Conservation (phyloP, 2,329 filamentous ascomycete genomes). For the Epichloe uncinata region DNA sequence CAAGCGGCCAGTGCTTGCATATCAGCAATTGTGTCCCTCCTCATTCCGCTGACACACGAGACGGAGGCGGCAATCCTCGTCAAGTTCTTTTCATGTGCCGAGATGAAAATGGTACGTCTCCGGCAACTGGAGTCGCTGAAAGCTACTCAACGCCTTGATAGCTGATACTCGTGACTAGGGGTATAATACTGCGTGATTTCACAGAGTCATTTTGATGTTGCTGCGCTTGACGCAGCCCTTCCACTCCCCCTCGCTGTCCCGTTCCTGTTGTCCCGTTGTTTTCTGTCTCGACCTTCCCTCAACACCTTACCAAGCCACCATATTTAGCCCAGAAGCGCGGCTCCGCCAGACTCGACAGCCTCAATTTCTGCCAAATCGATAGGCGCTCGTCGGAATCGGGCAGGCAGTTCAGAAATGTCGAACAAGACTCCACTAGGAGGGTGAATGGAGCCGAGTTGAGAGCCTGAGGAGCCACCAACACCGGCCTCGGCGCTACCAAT, state of each 20-base stretch:
- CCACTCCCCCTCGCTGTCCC: not conserved
- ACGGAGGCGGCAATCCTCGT: not conserved
- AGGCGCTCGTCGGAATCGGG: conserved; percentile 63
- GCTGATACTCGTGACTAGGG: not conserved
- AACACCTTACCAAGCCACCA: not conserved
- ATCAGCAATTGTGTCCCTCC: not conserved
- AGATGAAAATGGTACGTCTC: not conserved
- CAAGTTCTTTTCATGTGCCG: not conserved
- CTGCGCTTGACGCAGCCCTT: not conserved
- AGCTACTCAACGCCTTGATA: not conserved
- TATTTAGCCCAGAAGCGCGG: conserved; percentile 37
- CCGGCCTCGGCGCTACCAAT: conserved; percentile 27
- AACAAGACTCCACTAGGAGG: conserved; percentile 67
- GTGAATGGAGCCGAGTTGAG: conserved; percentile 57
- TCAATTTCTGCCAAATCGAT: conserved; percentile 82
- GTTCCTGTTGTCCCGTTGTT: not conserved
- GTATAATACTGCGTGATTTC: not conserved
- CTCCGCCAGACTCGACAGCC: conserved; percentile 86
- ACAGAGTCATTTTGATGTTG: not conserved
- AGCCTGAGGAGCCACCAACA: conserved; percentile 51
- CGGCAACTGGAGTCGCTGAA: not conserved
- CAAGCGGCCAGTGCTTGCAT: not conserved
- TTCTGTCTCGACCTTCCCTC: not conserved
- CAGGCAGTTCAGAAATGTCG: conserved; percentile 77
- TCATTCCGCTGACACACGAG: not conserved